phyloP scores from a whole-genome alignment of 768 basidiomycete genomes.

The Imleria badia region DNA sequence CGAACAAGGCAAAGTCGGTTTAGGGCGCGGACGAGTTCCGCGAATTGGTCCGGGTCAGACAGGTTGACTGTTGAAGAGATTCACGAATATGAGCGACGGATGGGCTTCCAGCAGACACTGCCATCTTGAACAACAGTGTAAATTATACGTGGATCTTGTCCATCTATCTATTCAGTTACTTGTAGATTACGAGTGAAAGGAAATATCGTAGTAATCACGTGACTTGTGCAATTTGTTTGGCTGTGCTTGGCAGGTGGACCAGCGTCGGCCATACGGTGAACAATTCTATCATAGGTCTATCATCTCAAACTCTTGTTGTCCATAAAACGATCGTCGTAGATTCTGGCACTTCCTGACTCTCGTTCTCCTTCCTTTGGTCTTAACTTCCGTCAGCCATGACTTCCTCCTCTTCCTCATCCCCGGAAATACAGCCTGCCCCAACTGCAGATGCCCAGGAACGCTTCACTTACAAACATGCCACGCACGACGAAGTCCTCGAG shows the following conservation, averaged over 20 bases:
- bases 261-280: constrained; percentile 19
- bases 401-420: constrained; percentile 77
- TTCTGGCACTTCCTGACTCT: constrained; percentile 27
- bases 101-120: constrained; percentile 67
- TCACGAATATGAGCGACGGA: constrained; percentile 80
- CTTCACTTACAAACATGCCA: constrained; percentile 66
- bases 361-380: constrained; percentile 32
- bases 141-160: constrained; percentile 5
- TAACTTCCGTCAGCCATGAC: constrained; percentile 49
- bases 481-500: constrained; percentile 84
- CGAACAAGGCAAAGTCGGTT: constrained; percentile 74
- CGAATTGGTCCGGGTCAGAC: constrained; percentile 96
- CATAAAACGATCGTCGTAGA: constrained; percentile 34
- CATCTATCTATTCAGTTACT: background rate
- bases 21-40: constrained; percentile 87
- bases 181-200: too few relatives aligned
- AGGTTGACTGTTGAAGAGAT: constrained; percentile 82
- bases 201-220: constrained; percentile 6
- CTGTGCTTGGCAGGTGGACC: constrained; percentile 17
- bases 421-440: constrained; percentile 60
- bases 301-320: constrained; percentile 29
- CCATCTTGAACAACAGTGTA: constrained; percentile 16
- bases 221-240: constrained; percentile 22
- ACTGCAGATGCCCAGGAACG: constrained; percentile 39
- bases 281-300: constrained; percentile 26